Evolutionary conservation across 2,329 filamentous ascomycete genomes (phyloP).

Genomic region (Beauveria scarabaeidicola): DNA sequence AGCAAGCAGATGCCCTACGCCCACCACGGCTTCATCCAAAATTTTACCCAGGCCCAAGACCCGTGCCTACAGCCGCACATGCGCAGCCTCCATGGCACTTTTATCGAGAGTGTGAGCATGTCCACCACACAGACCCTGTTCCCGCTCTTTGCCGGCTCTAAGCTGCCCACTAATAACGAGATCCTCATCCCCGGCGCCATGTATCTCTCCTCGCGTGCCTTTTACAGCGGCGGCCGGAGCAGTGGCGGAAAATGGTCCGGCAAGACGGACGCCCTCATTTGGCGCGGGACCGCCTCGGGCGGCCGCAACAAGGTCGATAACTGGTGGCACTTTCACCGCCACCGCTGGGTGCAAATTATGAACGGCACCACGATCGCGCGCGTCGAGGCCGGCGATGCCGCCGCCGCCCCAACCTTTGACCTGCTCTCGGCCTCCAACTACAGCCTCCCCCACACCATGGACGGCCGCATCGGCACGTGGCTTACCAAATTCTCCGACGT

Average conservation of each 20-base stretch:
- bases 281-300: slow-evolving; percentile 51
- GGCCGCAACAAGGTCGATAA: slow-evolving; percentile 38
- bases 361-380: slow-evolving; percentile 43
- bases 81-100: slow-evolving; percentile 40
- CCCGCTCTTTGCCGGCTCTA: slow-evolving; percentile 51
- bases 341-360: slow-evolving; percentile 44
- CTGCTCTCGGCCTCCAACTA: background rate
- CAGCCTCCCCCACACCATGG: background rate
- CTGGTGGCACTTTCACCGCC: slow-evolving; percentile 53
- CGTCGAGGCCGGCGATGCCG: slow-evolving; percentile 15
- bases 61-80: slow-evolving; percentile 45
- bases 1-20: slow-evolving; percentile 18
- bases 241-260: slow-evolving; percentile 43
- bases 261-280: slow-evolving; percentile 42
- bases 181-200: slow-evolving; percentile 54
- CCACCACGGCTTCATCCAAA: slow-evolving; percentile 39
- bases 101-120: slow-evolving; percentile 42
- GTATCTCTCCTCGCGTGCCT: slow-evolving; percentile 44
- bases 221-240: slow-evolving; percentile 40
- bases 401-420: background rate
- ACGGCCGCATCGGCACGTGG: slow-evolving; percentile 19
- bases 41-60: slow-evolving; percentile 47
- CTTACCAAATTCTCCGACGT: slow-evolving; percentile 18
- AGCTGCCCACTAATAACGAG: slow-evolving; percentile 51
- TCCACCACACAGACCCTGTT: slow-evolving; percentile 42